phyloP scores from a whole-genome alignment of 345 rosid genomes.

The Gossypium rotundifolium region DNA sequence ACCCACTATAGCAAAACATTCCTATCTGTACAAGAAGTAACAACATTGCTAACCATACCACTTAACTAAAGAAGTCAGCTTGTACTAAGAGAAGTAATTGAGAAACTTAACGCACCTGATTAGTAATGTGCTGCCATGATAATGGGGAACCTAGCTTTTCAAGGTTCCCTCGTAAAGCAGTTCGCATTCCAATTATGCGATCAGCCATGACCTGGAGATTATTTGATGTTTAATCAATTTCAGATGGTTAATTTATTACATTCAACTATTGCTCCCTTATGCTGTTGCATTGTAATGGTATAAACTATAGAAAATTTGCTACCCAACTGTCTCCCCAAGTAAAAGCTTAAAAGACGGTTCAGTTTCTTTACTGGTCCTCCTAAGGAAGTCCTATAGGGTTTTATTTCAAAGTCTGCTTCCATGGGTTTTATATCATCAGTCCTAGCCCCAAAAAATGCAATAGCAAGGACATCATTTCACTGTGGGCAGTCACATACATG shows the following conservation, averaged over 20 bases:
- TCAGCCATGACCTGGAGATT: constrained; percentile 75
- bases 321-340: neutral
- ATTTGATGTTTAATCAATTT: neutral
- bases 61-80: neutral
- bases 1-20: constrained; percentile 94
- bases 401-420: neutral
- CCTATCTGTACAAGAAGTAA: constrained; percentile 54
- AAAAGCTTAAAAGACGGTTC: neutral
- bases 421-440: neutral
- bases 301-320: neutral
- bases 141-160: constrained; percentile 76
- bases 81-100: neutral
- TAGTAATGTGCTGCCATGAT: constrained; percentile 85
- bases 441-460: neutral
- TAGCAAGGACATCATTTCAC: neutral
- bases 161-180: constrained; percentile 65
- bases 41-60: neutral
- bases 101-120: constrained; percentile 45
- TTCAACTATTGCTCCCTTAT: neutral
- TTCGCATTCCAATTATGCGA: constrained; percentile 91
- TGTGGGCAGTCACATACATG: neutral
- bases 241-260: neutral
- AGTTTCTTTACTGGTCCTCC: neutral
- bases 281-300: neutral
- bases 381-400: neutral